A percentile compares a stretch with the other conserved stretches of the same genome.
These are phyloP conservation scores for Dunaliella sp. DNA, from an alignment of 139 green algal species.

Conservation along the genomic window DNA sequence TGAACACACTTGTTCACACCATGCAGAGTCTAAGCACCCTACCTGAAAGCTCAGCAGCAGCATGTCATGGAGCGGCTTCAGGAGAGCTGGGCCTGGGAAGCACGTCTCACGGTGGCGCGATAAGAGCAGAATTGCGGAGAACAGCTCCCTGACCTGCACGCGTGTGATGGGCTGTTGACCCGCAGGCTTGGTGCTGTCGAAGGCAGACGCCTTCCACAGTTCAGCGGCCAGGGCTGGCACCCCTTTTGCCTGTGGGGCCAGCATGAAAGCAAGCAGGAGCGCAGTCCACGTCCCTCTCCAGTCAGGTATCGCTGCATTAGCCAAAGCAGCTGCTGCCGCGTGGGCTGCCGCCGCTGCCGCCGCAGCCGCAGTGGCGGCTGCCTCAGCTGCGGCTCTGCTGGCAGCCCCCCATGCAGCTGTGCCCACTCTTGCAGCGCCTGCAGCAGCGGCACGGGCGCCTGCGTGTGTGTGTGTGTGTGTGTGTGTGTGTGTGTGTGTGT, in stretches of 20 bases:
- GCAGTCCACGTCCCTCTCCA: too few species aligned
- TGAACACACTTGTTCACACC: too few species aligned
- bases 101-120: not conserved
- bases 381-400: not conserved
- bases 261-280: too few species aligned
- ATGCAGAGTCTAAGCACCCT: too few species aligned
- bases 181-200: too few species aligned
- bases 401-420: too few species aligned
- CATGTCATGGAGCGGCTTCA: not conserved
- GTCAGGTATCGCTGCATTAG: too few species aligned
- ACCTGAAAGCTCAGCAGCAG: not conserved
- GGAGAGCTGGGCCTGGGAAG: too few species aligned
- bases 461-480: conserved; percentile 12
- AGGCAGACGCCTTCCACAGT: not conserved
- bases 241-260: not conserved
- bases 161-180: not conserved
- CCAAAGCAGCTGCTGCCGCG: not conserved
- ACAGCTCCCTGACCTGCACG: not conserved
- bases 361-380: not conserved
- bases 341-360: not conserved
- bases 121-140: not conserved
- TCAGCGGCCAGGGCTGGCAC: not conserved
- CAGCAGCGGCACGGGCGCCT: too few species aligned
- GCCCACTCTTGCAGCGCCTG: not conserved
- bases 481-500: conserved; percentile 1